Conservation (phyloP, 2,329 filamentous ascomycete species). For the Cryphonectria parasitica region DNA sequence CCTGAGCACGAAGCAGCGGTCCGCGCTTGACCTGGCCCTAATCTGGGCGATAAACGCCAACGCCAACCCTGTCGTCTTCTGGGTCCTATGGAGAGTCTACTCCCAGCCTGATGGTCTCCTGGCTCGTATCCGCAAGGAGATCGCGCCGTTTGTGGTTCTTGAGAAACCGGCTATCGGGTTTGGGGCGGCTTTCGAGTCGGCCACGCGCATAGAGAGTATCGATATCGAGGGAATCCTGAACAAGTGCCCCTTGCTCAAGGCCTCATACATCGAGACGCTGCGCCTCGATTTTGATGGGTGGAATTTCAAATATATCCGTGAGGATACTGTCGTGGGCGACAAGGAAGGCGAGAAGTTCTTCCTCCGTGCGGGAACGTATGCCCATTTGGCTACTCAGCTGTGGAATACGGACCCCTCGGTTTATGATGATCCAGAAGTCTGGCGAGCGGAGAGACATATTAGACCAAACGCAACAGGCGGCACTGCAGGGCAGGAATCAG, state of each 20-base stretch:
- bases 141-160: slow-evolving; percentile 39
- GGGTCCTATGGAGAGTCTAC: slow-evolving; percentile 48
- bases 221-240: slow-evolving; percentile 43
- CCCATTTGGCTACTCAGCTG: slow-evolving; percentile 40
- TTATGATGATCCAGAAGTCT: slow-evolving; percentile 42
- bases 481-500: slow-evolving; percentile 33
- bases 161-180: slow-evolving; percentile 43
- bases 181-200: slow-evolving; percentile 41
- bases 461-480: slow-evolving; percentile 33
- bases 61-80: slow-evolving; percentile 43
- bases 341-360: slow-evolving; percentile 35
- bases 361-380: slow-evolving; percentile 42
- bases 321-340: slow-evolving; percentile 40
- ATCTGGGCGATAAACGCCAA: slow-evolving; percentile 46
- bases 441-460: slow-evolving; percentile 41
- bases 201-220: slow-evolving; percentile 40
- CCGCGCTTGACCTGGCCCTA: slow-evolving; percentile 41
- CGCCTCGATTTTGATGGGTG: slow-evolving; percentile 44
- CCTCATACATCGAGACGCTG: slow-evolving; percentile 46
- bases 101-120: slow-evolving; percentile 43
- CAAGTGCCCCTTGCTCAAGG: slow-evolving; percentile 44
- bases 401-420: slow-evolving; percentile 41
- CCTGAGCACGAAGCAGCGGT: slow-evolving; percentile 39
- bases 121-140: slow-evolving; percentile 44
- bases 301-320: slow-evolving; percentile 37